A percentile compares a stretch with the other conserved stretches of the same genome.
Evolutionary conservation across 2,329 filamentous ascomycete species (phyloP).

Genomic region (Colletotrichum tropicicola): DNA sequence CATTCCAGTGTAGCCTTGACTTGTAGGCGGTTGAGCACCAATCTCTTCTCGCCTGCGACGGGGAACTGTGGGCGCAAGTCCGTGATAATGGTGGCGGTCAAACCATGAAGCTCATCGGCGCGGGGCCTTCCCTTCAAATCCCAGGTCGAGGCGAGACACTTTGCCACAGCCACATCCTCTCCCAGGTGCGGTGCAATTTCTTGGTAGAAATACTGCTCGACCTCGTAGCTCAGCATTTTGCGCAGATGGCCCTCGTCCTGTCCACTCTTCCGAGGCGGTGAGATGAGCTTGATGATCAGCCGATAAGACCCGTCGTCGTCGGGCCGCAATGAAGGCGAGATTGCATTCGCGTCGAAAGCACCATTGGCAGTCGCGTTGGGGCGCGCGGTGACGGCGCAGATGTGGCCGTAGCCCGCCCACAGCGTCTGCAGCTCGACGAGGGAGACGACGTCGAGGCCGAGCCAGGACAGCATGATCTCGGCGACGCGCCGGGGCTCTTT

Average conservation of each 20-base stretch:
- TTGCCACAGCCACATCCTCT: slow-evolving; percentile 55
- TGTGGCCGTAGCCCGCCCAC: slow-evolving; percentile 64
- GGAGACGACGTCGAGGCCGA: slow-evolving; percentile 49
- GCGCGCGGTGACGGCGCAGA: slow-evolving; percentile 62
- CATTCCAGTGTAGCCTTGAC: slow-evolving; percentile 66
- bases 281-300: slow-evolving; percentile 69
- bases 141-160: slow-evolving; percentile 56
- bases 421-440: slow-evolving; percentile 51
- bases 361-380: slow-evolving; percentile 21
- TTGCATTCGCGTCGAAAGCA: background rate
- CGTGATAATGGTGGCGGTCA: slow-evolving; percentile 65
- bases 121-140: slow-evolving; percentile 35
- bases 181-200: slow-evolving; percentile 60
- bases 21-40: slow-evolving; percentile 55
- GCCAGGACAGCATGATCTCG: slow-evolving; percentile 47
- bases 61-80: slow-evolving; percentile 65
- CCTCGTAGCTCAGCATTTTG: slow-evolving; percentile 73
- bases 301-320: slow-evolving; percentile 38
- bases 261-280: slow-evolving; percentile 50
- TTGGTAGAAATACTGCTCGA: slow-evolving; percentile 73
- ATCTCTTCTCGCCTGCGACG: slow-evolving; percentile 63
- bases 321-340: slow-evolving; percentile 30
- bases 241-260: slow-evolving; percentile 69
- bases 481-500: slow-evolving; percentile 44
- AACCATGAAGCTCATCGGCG: slow-evolving; percentile 42